These are phyloP conservation scores for Kazachstania africana DNA, from an alignment of 805 yeast species.

Conservation along the genomic window DNA sequence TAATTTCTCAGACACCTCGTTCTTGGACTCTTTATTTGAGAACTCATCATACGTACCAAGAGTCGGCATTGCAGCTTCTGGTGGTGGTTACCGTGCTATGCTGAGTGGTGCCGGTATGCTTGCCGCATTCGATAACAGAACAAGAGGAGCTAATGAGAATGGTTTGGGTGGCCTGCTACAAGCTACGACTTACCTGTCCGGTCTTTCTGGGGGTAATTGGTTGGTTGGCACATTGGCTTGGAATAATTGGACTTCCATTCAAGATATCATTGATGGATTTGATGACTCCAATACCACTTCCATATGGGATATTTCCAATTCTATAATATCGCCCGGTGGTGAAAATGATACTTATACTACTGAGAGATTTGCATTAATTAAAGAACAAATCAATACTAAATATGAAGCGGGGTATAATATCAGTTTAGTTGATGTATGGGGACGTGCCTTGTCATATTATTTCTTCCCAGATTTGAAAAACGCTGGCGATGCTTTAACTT, in stretches of 20 bases:
- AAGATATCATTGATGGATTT: constrained; percentile 42
- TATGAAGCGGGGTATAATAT: constrained; percentile 53
- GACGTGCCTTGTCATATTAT: constrained; percentile 61
- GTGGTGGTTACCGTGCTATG: constrained; percentile 93
- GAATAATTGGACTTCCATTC: constrained; percentile 65
- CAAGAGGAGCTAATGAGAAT: constrained; percentile 38
- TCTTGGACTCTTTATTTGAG: constrained; percentile 12
- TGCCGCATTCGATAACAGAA: constrained; percentile 71
- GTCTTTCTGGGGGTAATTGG: constrained; percentile 83
- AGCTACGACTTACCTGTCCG: constrained; percentile 58
- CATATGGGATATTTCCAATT: constrained; percentile 59
- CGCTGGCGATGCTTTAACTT: constrained; percentile 53
- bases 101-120: constrained; percentile 74
- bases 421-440: constrained; percentile 73
- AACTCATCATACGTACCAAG: constrained; percentile 25
- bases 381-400: constrained; percentile 39
- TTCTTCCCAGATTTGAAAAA: constrained; percentile 50
- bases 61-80: constrained; percentile 56
- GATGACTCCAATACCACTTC: constrained; percentile 26
- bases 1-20: constrained; percentile 11
- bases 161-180: constrained; percentile 69
- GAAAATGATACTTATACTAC: constrained; percentile 40
- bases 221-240: constrained; percentile 53
- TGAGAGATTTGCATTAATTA: constrained; percentile 38
- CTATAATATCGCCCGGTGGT: constrained; percentile 55